Percentiles rank a stretch among this genome's conserved stretches.
phyloP scores from a whole-genome alignment of 2,329 filamentous ascomycete species.

The Akanthomyces lecanii region DNA sequence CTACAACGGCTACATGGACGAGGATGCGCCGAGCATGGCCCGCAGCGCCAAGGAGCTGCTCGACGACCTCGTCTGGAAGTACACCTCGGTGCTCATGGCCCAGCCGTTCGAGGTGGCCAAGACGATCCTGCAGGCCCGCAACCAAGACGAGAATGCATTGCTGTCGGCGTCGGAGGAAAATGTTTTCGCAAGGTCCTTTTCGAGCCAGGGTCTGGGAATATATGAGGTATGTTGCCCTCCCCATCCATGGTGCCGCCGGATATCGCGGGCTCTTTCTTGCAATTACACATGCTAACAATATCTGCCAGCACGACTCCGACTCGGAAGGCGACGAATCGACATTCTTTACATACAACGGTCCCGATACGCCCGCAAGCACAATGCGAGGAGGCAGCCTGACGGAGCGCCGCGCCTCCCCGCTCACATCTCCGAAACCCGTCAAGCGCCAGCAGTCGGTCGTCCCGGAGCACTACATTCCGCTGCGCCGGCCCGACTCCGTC shows the following conservation, averaged over 20 bases:
- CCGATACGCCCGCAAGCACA: constrained; percentile 50
- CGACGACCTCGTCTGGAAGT: constrained; percentile 87
- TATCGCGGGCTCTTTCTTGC: background rate
- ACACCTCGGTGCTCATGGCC: constrained; percentile 80
- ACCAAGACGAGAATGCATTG: constrained; percentile 46
- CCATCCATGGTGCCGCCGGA: background rate
- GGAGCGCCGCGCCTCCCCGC: constrained; percentile 31
- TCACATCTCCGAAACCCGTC: constrained; percentile 22
- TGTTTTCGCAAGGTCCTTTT: constrained; percentile 26
- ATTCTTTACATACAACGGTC: constrained; percentile 71
- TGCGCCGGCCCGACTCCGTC: constrained; percentile 75
- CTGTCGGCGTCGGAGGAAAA: constrained; percentile 24
- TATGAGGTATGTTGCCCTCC: constrained; percentile 29
- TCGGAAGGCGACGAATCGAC: constrained; percentile 73
- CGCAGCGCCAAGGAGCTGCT: constrained; percentile 72
- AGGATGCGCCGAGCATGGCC: constrained; percentile 68
- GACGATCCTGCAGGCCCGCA: constrained; percentile 76
- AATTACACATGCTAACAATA: background rate
- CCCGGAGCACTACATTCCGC: constrained; percentile 57
- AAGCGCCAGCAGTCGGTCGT: constrained; percentile 33
- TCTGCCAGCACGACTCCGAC: constrained; percentile 49
- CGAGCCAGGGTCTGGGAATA: constrained; percentile 32
- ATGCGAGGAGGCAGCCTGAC: constrained; percentile 26
- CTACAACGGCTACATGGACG: constrained; percentile 80
- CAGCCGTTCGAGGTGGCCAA: constrained; percentile 98